Conservation (phyloP, 805 yeast species). For the Suhomyces sp. region DNA sequence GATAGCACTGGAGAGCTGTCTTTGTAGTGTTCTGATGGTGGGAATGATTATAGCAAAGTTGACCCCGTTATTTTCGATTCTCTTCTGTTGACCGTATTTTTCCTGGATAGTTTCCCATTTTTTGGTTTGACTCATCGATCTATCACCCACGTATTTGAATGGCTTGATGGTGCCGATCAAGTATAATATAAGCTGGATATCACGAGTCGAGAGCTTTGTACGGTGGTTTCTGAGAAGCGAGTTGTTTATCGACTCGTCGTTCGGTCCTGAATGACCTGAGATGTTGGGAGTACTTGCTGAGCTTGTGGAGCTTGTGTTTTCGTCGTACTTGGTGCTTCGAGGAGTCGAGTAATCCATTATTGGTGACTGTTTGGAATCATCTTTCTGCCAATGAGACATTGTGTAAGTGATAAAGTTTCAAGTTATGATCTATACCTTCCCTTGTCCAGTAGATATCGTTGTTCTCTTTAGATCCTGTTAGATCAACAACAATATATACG, state of each 20-base stretch:
- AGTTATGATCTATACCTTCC: too few species aligned
- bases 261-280: too few species aligned
- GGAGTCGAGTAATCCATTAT: background rate
- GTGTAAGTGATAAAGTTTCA: too few species aligned
- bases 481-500: too few species aligned
- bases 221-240: conserved; percentile 11
- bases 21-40: conserved; percentile 37
- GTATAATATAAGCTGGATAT: conserved; percentile 30
- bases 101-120: conserved; percentile 37
- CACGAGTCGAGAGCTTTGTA: conserved; percentile 26
- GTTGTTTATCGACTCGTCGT: too few species aligned
- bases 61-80: conserved; percentile 2
- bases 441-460: too few species aligned
- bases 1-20: conserved; percentile 34
- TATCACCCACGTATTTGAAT: conserved; percentile 37
- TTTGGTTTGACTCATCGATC: conserved; percentile 31
- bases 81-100: conserved; percentile 20
- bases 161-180: conserved; percentile 33
- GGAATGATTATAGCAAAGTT: conserved; percentile 21
- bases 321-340: too few species aligned
- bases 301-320: too few species aligned
- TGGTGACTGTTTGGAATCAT: too few species aligned
- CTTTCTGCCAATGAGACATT: too few species aligned
- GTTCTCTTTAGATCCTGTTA: too few species aligned
- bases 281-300: too few species aligned